Conservation (phyloP, 352 stramenopile species). For the Phytophthora pseudosyringae region DNA sequence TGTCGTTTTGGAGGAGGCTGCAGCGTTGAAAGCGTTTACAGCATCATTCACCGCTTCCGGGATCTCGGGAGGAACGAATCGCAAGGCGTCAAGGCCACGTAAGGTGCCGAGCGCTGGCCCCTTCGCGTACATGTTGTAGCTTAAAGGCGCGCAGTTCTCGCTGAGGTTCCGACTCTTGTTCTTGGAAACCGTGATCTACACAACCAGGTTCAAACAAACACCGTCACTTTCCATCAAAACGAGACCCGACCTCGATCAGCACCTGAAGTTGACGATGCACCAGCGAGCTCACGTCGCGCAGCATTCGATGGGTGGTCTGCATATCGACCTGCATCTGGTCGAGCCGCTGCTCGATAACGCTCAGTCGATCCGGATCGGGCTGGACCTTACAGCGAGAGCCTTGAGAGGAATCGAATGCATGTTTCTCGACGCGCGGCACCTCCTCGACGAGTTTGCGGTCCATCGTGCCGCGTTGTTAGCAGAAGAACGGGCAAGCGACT, state of each 20-base stretch:
- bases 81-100: slow-evolving; percentile 24
- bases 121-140: slow-evolving; percentile 24
- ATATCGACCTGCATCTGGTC: slow-evolving; percentile 51
- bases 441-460: slow-evolving; percentile 3
- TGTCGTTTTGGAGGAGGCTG: slow-evolving; percentile 4
- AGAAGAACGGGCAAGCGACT: slow-evolving; percentile 9
- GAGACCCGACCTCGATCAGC: neutral
- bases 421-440: slow-evolving; percentile 24
- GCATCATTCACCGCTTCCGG: slow-evolving; percentile 17
- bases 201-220: neutral
- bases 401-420: slow-evolving; percentile 7
- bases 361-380: slow-evolving; percentile 6
- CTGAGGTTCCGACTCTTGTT: slow-evolving; percentile 47
- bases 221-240: too few species aligned
- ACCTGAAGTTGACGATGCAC: slow-evolving; percentile 65
- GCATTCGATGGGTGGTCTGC: slow-evolving; percentile 52
- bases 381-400: neutral
- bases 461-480: slow-evolving; percentile 10
- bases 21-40: slow-evolving; percentile 12
- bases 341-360: slow-evolving; percentile 49
- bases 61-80: slow-evolving; percentile 28
- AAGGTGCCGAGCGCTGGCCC: slow-evolving; percentile 8
- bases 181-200: slow-evolving; percentile 31
- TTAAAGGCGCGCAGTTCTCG: slow-evolving; percentile 36
- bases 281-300: slow-evolving; percentile 50